These are phyloP conservation scores for Salix koriyanagi DNA, from an alignment of 345 rosid genomes.

Conservation along the genomic window DNA sequence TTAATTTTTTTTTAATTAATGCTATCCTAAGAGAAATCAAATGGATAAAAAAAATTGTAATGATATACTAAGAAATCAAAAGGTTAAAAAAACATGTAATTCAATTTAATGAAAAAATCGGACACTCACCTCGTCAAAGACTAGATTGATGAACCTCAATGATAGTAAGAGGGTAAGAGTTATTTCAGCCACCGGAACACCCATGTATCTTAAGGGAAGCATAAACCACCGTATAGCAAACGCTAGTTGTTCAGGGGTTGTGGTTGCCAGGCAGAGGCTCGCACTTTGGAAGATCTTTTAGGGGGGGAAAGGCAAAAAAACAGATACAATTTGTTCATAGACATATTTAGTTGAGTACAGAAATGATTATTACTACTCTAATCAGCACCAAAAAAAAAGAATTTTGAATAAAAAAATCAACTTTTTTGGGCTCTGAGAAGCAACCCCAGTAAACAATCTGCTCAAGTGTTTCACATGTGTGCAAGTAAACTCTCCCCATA, in stretches of 20 bases:
- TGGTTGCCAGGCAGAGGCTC: slow-evolving; percentile 84
- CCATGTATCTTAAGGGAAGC: slow-evolving; percentile 61
- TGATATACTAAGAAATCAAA: not conserved
- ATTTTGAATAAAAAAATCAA: not conserved
- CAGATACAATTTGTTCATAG: not conserved
- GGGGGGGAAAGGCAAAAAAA: slow-evolving; percentile 13
- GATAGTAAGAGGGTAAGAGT: slow-evolving; percentile 83
- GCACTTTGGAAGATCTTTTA: slow-evolving; percentile 88
- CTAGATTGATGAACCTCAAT: slow-evolving; percentile 79
- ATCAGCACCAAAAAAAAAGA: not conserved
- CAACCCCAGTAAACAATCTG: not conserved
- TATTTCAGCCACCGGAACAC: slow-evolving; percentile 88
- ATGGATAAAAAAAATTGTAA: not conserved
- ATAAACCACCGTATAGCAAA: slow-evolving; percentile 81
- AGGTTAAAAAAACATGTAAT: not conserved
- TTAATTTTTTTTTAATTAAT: not conserved
- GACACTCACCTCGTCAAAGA: slow-evolving; percentile 73
- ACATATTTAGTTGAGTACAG: not conserved
- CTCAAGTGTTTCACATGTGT: not conserved
- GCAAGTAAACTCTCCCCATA: not conserved
- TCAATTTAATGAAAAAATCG: not conserved
- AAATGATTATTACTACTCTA: not conserved
- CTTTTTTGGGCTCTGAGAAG: not conserved
- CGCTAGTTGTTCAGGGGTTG: slow-evolving; percentile 91
- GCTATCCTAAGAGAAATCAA: not conserved